Conservation (phyloP, 2,329 filamentous ascomycete species). For the Paradendryphiella salina region DNA sequence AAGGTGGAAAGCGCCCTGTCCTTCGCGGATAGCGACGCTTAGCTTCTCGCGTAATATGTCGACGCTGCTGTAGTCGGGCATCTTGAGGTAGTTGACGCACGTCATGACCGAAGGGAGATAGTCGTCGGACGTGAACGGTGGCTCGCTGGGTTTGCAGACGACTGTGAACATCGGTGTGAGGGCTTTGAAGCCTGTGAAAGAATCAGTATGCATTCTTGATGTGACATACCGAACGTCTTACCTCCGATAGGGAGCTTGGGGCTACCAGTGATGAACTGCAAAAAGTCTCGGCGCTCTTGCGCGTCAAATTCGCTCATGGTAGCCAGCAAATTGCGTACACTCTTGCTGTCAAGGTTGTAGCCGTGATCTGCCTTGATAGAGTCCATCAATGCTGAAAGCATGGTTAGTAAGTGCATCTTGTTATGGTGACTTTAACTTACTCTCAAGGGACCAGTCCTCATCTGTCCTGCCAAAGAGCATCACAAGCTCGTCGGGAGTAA, state of each 20-base stretch:
- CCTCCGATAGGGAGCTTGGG: constrained; percentile 98
- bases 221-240: constrained; percentile 51
- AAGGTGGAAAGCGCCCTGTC: constrained; percentile 95
- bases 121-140: constrained; percentile 90
- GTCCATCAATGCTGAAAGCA: constrained; percentile 77
- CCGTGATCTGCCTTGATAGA: constrained; percentile 98
- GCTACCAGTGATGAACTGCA: constrained; percentile 97
- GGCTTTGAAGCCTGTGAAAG: constrained; percentile 79
- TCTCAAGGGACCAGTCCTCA: constrained; percentile 97
- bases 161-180: constrained; percentile 98
- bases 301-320: constrained; percentile 85
- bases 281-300: constrained; percentile 81
- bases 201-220: not conserved
- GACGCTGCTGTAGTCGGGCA: constrained; percentile 87
- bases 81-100: constrained; percentile 97
- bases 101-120: constrained; percentile 99
- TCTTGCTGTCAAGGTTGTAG: constrained; percentile 97
- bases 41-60: constrained; percentile 77
- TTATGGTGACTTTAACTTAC: constrained; percentile 58
- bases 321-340: constrained; percentile 88
- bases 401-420: constrained; percentile 32
- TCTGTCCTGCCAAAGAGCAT: constrained; percentile 91
- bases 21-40: constrained; percentile 85
- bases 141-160: constrained; percentile 97
- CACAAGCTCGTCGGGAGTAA: constrained; percentile 92